Percentiles rank a stretch among this genome's conserved stretches.
Evolutionary conservation across 345 rosid genomes (phyloP).

Genomic region (Trapa bicornis): DNA sequence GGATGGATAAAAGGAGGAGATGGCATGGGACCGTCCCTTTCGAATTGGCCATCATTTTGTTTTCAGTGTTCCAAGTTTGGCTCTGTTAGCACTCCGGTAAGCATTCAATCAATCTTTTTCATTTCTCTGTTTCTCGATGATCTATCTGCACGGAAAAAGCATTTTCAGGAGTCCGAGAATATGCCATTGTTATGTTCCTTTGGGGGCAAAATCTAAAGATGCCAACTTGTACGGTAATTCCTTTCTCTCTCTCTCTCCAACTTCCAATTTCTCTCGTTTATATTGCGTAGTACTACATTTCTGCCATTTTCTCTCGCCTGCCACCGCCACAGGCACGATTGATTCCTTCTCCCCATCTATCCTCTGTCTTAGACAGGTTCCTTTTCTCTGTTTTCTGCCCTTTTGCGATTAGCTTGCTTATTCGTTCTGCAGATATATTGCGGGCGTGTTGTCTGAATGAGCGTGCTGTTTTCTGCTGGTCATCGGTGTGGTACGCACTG

Average conservation of each 20-base stretch:
- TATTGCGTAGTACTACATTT: neutral
- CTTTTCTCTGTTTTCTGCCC: neutral
- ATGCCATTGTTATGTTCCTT: conserved; percentile 1
- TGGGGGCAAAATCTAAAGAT: neutral
- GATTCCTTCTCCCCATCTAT: neutral
- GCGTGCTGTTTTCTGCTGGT: neutral
- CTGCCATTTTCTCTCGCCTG: neutral
- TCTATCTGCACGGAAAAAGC: neutral
- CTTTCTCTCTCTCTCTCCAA: neutral
- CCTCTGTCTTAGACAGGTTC: neutral
- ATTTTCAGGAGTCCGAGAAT: neutral
- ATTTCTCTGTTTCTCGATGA: neutral
- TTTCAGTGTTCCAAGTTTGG: no score
- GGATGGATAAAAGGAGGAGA: no score
- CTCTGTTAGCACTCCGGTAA: no score
- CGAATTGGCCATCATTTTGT: no score
- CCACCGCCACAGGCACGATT: neutral
- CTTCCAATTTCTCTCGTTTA: neutral
- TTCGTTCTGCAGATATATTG: neutral
- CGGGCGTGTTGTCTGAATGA: neutral
- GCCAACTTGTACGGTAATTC: neutral
- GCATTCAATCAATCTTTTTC: neutral
- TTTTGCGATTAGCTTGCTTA: neutral
- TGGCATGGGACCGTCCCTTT: no score
- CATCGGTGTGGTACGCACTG: neutral